Evolutionary conservation across 2,329 filamentous ascomycete genomes (phyloP).

Genomic region (Allantophomopsis cytisporea): DNA sequence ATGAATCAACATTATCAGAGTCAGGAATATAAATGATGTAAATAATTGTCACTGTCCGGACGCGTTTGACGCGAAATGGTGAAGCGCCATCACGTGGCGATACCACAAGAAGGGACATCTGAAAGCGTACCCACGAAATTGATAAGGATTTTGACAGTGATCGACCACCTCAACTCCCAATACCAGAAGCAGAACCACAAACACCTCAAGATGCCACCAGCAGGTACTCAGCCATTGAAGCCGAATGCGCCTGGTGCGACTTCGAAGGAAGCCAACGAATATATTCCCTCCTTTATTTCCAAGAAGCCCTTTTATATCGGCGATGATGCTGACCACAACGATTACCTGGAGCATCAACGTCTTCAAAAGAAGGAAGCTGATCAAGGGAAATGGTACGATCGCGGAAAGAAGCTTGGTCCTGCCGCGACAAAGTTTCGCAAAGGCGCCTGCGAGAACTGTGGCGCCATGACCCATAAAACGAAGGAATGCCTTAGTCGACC

Average conservation of each 20-base stretch:
- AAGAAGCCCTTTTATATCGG: slow-evolving; percentile 94
- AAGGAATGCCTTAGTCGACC: slow-evolving; percentile 88
- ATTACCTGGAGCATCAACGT: slow-evolving; percentile 94
- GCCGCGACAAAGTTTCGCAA: slow-evolving; percentile 95
- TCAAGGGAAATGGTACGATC: slow-evolving; percentile 81
- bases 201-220: slow-evolving; percentile 22
- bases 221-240: slow-evolving; percentile 17
- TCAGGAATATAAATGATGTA: too few species aligned
- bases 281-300: slow-evolving; percentile 96
- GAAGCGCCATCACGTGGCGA: too few species aligned
- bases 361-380: slow-evolving; percentile 53
- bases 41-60: too few species aligned
- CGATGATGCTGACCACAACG: slow-evolving; percentile 61
- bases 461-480: slow-evolving; percentile 88
- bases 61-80: too few species aligned
- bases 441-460: slow-evolving; percentile 97
- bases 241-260: slow-evolving; percentile 23
- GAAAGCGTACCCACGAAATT: too few species aligned
- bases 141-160: too few species aligned
- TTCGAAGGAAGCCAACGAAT: slow-evolving; percentile 88
- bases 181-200: too few species aligned
- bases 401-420: slow-evolving; percentile 70
- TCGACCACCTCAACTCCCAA: too few species aligned
- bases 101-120: too few species aligned
- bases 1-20: too few species aligned